Conservation (phyloP, 805 yeast genomes). For the Wickerhamiella bombiphila region DNA sequence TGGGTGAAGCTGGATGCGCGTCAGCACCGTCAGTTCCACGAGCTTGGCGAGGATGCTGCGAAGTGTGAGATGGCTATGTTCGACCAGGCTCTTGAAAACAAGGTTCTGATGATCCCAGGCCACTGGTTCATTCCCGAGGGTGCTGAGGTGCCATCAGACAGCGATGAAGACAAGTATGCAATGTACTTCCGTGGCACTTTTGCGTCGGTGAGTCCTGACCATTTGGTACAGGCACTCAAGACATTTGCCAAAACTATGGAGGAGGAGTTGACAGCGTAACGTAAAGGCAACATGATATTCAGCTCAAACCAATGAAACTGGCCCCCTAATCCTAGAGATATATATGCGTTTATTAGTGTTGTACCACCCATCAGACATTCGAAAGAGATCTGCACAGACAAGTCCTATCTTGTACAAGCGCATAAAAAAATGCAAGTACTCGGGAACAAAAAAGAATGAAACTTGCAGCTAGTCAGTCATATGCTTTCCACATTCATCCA, state of each 20-base stretch:
- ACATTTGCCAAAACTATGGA: constrained; percentile 23
- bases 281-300: no score
- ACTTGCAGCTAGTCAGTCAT: no score
- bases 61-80: constrained; percentile 24
- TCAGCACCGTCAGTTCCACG: constrained; percentile 32
- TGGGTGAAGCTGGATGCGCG: constrained; percentile 39
- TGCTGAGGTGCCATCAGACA: constrained; percentile 22
- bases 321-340: no score
- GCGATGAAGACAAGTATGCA: constrained; percentile 20
- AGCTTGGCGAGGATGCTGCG: constrained; percentile 17
- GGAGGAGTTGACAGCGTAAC: constrained; percentile 7
- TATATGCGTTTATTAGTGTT: no score
- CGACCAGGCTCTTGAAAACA: constrained; percentile 22
- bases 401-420: no score
- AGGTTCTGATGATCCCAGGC: constrained; percentile 28
- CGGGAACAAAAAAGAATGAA: no score
- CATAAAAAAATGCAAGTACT: no score
- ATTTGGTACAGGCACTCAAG: constrained; percentile 23
- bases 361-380: no score
- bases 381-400: no score
- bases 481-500: no score
- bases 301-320: no score
- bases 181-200: constrained; percentile 31
- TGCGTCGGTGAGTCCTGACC: constrained; percentile 27
- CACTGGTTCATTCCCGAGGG: constrained; percentile 26